Percentiles rank a stretch among this genome's conserved stretches.
These are phyloP conservation scores for Aspergillus viridinutans DNA, from an alignment of 2,329 filamentous ascomycete genomes.

Conservation along the genomic window DNA sequence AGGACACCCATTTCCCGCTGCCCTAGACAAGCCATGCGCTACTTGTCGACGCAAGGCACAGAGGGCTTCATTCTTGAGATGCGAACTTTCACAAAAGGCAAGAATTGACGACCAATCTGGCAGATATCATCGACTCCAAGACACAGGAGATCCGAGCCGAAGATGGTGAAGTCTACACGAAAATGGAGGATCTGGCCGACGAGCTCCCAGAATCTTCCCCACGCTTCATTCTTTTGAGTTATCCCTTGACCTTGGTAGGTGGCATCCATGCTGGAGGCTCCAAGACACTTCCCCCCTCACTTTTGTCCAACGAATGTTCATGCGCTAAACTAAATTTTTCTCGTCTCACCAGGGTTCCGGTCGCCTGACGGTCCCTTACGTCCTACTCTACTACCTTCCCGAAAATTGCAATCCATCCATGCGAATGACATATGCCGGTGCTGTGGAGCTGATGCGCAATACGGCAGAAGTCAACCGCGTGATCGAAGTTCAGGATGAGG, in stretches of 20 bases:
- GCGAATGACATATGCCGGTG: conserved; percentile 91
- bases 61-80: not conserved
- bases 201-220: conserved; percentile 91
- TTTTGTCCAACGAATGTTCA: not conserved
- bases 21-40: not conserved
- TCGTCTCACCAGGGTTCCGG: conserved; percentile 62
- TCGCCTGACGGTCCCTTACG: conserved; percentile 83
- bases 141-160: conserved; percentile 85
- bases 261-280: conserved; percentile 1
- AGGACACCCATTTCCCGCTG: conserved; percentile 41
- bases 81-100: not conserved
- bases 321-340: not conserved
- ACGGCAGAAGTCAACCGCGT: conserved; percentile 86
- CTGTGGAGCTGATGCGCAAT: conserved; percentile 92
- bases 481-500: conserved; percentile 74
- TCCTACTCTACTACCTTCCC: conserved; percentile 90
- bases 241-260: conserved; percentile 78
- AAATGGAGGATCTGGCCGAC: conserved; percentile 75
- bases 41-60: not conserved
- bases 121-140: conserved; percentile 86
- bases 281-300: not conserved
- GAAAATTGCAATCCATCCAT: conserved; percentile 82
- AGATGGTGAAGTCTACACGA: conserved; percentile 75
- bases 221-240: conserved; percentile 83
- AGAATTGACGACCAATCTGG: conserved; percentile 23